These are phyloP conservation scores for Rhodotorula sp. DNA, from an alignment of 1,284 basidiomycete species.

Conservation along the genomic window DNA sequence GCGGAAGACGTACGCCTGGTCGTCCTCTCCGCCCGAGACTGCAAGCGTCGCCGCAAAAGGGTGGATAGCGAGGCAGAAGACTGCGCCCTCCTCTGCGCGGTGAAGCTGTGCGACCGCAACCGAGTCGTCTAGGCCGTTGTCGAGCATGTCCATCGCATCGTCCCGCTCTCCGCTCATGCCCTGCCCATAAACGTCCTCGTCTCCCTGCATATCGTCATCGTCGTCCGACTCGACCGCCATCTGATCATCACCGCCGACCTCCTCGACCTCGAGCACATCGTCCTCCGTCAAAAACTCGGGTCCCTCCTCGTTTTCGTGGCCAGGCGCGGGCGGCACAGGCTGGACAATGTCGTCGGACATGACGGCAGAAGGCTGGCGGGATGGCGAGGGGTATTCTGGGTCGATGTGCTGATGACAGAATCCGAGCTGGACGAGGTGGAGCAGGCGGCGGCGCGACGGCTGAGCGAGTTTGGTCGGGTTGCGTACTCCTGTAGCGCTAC, in stretches of 20 bases:
- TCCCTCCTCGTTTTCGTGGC: conserved; percentile 3
- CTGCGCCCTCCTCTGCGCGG: conserved; percentile 51
- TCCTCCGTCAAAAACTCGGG: conserved; percentile 36
- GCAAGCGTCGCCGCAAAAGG: conserved; percentile 70
- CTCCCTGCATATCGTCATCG: conserved; percentile 41
- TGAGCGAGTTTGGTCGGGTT: not conserved
- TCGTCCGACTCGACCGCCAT: conserved; percentile 34
- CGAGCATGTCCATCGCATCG: conserved; percentile 45
- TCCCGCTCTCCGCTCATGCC: conserved; percentile 5
- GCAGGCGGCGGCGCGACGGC: not conserved
- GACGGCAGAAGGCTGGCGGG: not conserved
- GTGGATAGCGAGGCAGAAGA: conserved; percentile 82
- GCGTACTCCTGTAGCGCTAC: not conserved
- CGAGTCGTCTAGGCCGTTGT: conserved; percentile 45
- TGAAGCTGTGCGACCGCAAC: conserved; percentile 50
- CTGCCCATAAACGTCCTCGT: conserved; percentile 13
- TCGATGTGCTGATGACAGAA: not conserved
- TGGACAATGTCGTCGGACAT: not conserved
- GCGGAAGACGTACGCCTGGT: conserved; percentile 91
- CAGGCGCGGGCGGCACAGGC: not conserved
- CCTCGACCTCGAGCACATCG: conserved; percentile 40
- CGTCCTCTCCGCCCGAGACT: conserved; percentile 91
- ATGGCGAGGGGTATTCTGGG: not conserved
- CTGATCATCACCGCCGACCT: conserved; percentile 26
- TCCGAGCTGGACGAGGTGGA: not conserved